phyloP scores from a whole-genome alignment of 2,329 filamentous ascomycete species.

The Monosporascus ibericus region DNA sequence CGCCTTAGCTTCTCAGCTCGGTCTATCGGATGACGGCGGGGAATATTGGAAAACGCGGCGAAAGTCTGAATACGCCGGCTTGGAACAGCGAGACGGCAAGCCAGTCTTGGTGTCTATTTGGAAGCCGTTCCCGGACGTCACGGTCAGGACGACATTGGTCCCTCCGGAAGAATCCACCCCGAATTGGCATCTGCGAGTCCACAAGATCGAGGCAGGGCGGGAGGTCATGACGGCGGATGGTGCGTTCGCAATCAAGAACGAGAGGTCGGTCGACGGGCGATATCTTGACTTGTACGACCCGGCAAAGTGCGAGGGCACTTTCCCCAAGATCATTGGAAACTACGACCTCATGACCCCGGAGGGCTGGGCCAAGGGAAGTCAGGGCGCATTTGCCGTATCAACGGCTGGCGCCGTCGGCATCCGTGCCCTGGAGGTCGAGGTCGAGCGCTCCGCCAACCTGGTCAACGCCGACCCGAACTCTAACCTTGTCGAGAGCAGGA shows the following conservation, averaged over 20 bases:
- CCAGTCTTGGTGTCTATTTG: conserved; percentile 64
- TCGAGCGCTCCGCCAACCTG: conserved; percentile 52
- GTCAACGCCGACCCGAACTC: conserved; percentile 75
- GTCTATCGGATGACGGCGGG: conserved; percentile 69
- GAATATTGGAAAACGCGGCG: conserved; percentile 76
- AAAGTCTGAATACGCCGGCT: conserved; percentile 55
- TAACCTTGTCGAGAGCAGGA: conserved; percentile 67
- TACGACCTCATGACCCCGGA: conserved; percentile 51
- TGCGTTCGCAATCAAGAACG: conserved; percentile 62
- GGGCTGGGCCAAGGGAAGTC: conserved; percentile 42
- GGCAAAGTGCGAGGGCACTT: conserved; percentile 41
- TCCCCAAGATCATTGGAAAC: conserved; percentile 52
- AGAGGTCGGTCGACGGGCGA: conserved; percentile 40
- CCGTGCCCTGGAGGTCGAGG: conserved; percentile 46
- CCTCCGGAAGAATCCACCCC: conserved; percentile 52
- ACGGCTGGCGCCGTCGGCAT: conserved; percentile 50
- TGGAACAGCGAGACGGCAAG: conserved; percentile 48
- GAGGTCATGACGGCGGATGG: conserved; percentile 68
- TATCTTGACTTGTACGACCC: conserved; percentile 45
- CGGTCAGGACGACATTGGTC: conserved; percentile 58
- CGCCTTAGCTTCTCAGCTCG: conserved; percentile 68
- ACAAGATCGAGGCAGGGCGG: conserved; percentile 54
- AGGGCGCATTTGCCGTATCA: conserved; percentile 51
- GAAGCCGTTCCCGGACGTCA: conserved; percentile 65
- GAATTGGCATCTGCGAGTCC: conserved; percentile 65